Percentiles rank a stretch among this genome's conserved stretches.
Evolutionary conservation across 345 rosid genomes (phyloP).

Genomic region (Euclidium syriacum): DNA sequence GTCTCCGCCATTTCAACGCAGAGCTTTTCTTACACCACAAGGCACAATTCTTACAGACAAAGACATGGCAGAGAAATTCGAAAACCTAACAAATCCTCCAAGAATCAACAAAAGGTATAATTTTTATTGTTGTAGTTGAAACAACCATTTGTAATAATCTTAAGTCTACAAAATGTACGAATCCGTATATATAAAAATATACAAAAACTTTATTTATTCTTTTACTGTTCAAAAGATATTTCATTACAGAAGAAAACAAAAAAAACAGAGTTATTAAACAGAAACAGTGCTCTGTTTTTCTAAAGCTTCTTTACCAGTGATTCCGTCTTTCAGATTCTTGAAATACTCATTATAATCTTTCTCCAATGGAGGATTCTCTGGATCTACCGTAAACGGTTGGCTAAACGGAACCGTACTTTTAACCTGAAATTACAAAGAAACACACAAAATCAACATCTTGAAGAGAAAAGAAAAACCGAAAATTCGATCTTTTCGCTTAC

Average conservation of each 20-base stretch:
- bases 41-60: constrained; percentile 50
- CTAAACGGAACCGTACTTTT: constrained; percentile 88
- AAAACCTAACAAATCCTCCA: constrained; percentile 29
- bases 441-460: not conserved
- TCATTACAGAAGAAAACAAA: not conserved
- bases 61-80: constrained; percentile 51
- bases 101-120: constrained; percentile 22
- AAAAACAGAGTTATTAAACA: constrained; percentile 34
- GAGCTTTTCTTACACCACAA: constrained; percentile 49
- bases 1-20: constrained; percentile 72
- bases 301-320: constrained; percentile 74
- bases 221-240: not conserved
- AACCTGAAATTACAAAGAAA: constrained; percentile 50
- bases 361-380: constrained; percentile 79
- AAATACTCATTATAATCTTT: constrained; percentile 74
- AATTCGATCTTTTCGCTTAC: constrained; percentile 7
- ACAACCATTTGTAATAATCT: not conserved
- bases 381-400: constrained; percentile 81
- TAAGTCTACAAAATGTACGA: constrained; percentile 18
- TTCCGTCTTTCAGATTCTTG: constrained; percentile 65
- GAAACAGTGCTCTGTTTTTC: constrained; percentile 47
- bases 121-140: constrained; percentile 12
- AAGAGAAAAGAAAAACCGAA: not conserved
- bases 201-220: not conserved
- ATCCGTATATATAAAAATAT: constrained; percentile 1